phyloP scores from a whole-genome alignment of 768 basidiomycete genomes.

The Hygrocybe punicea region DNA sequence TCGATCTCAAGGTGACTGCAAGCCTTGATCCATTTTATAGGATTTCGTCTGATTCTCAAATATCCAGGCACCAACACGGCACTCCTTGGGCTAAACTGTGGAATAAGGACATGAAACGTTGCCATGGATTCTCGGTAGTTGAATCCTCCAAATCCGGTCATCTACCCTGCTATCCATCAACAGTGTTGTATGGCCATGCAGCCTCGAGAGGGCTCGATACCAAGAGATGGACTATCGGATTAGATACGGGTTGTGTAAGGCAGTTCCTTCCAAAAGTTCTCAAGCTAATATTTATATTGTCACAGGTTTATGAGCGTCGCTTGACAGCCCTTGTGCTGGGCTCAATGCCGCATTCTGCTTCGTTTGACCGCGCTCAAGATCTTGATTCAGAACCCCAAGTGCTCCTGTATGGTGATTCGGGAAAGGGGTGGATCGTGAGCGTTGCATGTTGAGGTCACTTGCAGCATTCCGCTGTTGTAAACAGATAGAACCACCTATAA shows the following conservation, averaged over 20 bases:
- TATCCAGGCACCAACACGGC: conserved; percentile 42
- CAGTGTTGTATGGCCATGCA: conserved; percentile 85
- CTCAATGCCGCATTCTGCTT: conserved; percentile 7
- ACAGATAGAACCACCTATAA: not conserved
- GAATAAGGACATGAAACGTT: conserved; percentile 60
- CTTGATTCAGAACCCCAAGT: conserved; percentile 8
- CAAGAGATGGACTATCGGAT: conserved; percentile 77
- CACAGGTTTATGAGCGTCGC: conserved; percentile 54
- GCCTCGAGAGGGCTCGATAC: conserved; percentile 78
- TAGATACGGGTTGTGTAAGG: conserved; percentile 85
- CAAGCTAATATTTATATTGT: not conserved
- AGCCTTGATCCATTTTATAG: not conserved
- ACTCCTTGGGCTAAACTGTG: conserved; percentile 75
- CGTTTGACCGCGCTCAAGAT: conserved; percentile 2
- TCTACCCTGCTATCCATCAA: conserved; percentile 66
- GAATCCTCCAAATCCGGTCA: conserved; percentile 20
- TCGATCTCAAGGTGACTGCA: conserved; percentile 42
- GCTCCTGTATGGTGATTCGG: conserved; percentile 9
- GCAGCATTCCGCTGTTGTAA: not conserved
- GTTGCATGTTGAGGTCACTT: not conserved
- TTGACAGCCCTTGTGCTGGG: conserved; percentile 69
- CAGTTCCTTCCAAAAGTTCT: not conserved
- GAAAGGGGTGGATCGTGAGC: conserved; percentile 9
- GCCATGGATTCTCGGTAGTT: conserved; percentile 45
- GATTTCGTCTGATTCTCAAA: not conserved